Evolutionary conservation across 768 basidiomycete species (phyloP).

Genomic region (Trametes villosa): DNA sequence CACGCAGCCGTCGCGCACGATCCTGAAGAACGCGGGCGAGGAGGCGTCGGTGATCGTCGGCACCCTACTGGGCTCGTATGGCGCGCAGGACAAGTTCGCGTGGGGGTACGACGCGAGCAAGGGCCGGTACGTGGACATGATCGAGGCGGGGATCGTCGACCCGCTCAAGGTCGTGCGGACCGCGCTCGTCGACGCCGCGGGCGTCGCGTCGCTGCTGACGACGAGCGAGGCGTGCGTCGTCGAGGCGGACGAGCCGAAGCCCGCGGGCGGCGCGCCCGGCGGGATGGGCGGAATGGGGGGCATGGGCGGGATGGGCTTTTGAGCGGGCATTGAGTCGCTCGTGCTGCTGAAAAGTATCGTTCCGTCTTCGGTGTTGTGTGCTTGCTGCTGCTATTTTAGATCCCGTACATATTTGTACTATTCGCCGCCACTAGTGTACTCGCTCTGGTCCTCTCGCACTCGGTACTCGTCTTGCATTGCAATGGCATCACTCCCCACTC

Average conservation of each 20-base stretch:
- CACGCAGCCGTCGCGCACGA: constrained; percentile 81
- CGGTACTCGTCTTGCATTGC: constrained; percentile 1
- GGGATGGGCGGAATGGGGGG: constrained; percentile 62
- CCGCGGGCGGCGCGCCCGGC: constrained; percentile 58
- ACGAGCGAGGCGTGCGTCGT: constrained; percentile 94
- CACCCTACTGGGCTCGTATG: constrained; percentile 73
- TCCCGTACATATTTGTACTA: neutral
- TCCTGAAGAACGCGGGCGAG: constrained; percentile 93
- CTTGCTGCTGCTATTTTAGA: neutral
- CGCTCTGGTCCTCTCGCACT: neutral
- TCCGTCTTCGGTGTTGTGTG: neutral
- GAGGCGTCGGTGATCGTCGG: constrained; percentile 94
- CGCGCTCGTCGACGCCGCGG: constrained; percentile 87
- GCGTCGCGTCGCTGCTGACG: constrained; percentile 92
- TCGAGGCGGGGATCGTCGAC: constrained; percentile 92
- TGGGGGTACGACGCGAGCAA: constrained; percentile 92
- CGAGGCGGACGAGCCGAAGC: constrained; percentile 83
- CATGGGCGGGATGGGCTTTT: constrained; percentile 45
- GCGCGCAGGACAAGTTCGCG: constrained; percentile 72
- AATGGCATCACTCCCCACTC: constrained; percentile 4
- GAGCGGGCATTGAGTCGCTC: neutral
- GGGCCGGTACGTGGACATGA: constrained; percentile 95
- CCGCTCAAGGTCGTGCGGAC: constrained; percentile 95
- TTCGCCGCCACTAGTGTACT: constrained; percentile 12
- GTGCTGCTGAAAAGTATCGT: neutral